Conservation (phyloP, 768 basidiomycete species). For the Dendrothele bispora region DNA sequence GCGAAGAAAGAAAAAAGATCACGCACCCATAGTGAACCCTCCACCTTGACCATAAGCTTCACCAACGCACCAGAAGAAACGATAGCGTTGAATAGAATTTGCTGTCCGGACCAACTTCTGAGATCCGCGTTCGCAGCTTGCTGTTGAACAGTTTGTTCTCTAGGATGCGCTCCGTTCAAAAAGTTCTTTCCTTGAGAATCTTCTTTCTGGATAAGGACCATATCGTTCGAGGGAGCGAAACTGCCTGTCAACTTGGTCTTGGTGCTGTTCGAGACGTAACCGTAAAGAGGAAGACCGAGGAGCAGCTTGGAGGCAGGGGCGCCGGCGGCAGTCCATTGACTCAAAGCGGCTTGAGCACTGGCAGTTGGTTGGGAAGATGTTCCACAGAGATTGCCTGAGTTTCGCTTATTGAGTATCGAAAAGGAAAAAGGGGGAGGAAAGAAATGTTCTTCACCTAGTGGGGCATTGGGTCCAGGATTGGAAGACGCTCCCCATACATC, state of each 20-base stretch:
- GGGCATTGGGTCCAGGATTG: conserved; percentile 74
- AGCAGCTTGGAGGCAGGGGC: conserved; percentile 68
- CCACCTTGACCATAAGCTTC: conserved; percentile 46
- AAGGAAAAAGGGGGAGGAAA: too few relatives aligned
- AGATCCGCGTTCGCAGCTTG: conserved; percentile 37
- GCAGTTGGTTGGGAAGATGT: conserved; percentile 65
- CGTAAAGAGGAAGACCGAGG: conserved; percentile 68
- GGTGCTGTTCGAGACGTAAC: conserved; percentile 61
- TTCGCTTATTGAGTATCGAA: too few relatives aligned
- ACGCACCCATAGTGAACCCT: conserved; percentile 53
- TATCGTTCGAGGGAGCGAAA: conserved; percentile 34
- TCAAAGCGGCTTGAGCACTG: conserved; percentile 61
- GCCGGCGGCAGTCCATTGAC: conserved; percentile 63
- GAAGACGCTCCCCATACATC: conserved; percentile 71
- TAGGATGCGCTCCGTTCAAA: conserved; percentile 45
- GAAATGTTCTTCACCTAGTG: too few relatives aligned
- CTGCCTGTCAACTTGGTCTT: conserved; percentile 44
- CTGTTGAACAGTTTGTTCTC: too few relatives aligned
- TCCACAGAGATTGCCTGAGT: conserved; percentile 65
- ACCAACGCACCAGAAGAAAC: conserved; percentile 47
- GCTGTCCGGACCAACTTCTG: conserved; percentile 46
- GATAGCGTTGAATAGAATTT: conserved; percentile 52
- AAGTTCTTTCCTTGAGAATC: conserved; percentile 38
- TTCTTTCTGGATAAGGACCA: too few relatives aligned
- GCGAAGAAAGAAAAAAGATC: neutral